phyloP scores from a whole-genome alignment of 2,329 filamentous ascomycete species.

The Fusarium sp. region DNA sequence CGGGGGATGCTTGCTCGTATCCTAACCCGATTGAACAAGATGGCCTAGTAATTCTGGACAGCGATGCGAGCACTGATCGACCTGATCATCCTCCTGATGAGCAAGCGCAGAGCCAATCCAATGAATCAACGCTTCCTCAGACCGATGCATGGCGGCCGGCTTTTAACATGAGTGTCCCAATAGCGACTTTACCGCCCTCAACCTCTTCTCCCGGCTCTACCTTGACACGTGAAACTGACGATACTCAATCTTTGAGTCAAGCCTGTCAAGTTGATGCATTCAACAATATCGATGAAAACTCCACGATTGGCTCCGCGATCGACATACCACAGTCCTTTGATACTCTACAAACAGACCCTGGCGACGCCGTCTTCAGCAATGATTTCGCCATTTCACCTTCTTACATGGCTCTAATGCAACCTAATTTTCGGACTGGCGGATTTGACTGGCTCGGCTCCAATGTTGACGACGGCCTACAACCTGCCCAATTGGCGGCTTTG shows the following conservation, averaged over 20 bases:
- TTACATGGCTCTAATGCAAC: neutral
- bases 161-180: neutral
- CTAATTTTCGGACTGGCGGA: neutral
- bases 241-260: neutral
- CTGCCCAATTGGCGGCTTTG: neutral
- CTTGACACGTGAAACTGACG: neutral
- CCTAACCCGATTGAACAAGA: neutral
- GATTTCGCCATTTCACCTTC: neutral
- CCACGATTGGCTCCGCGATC: neutral
- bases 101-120: rapidly evolving
- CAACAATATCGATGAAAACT: neutral
- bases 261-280: neutral
- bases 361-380: neutral
- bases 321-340: neutral
- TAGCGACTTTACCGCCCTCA: neutral
- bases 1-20: neutral
- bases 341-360: neutral
- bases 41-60: neutral
- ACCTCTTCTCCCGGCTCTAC: neutral
- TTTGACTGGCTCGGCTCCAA: constrained; percentile 2
- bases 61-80: neutral
- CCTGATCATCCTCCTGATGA: neutral
- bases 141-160: neutral
- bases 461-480: neutral
- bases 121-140: neutral